A percentile compares a stretch with the other conserved stretches of the same genome.
Conservation (phyloP, 768 basidiomycete genomes). For the Pleurotus sapidus region DNA sequence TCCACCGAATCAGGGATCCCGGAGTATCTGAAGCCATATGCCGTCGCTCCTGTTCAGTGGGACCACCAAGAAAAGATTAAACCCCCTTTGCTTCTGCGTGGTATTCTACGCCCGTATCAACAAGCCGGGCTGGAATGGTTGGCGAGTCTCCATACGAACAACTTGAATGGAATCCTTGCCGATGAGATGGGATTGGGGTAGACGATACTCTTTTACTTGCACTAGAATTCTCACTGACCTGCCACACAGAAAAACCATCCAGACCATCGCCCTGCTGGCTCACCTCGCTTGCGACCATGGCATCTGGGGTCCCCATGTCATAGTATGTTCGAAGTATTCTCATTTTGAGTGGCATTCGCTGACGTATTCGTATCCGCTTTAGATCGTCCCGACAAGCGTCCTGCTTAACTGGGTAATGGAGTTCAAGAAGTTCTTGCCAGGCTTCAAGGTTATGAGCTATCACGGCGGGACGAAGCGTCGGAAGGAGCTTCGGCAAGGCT, state of each 20-base stretch:
- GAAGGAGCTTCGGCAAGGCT: constrained; percentile 86
- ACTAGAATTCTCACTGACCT: background rate
- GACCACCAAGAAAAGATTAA: constrained; percentile 53
- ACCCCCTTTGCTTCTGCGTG: constrained; percentile 77
- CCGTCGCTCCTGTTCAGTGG: constrained; percentile 73
- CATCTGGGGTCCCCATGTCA: constrained; percentile 91
- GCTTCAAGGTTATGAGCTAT: constrained; percentile 84
- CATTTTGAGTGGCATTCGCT: constrained; percentile 15
- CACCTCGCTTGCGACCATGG: constrained; percentile 89
- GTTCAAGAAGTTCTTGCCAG: constrained; percentile 93
- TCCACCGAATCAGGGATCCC: constrained; percentile 26
- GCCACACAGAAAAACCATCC: constrained; percentile 80
- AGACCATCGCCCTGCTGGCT: constrained; percentile 91
- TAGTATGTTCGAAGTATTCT: constrained; percentile 39
- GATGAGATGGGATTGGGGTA: constrained; percentile 97
- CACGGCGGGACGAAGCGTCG: constrained; percentile 88
- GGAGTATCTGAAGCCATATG: constrained; percentile 63
- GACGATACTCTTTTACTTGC: constrained; percentile 20
- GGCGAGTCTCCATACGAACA: constrained; percentile 78
- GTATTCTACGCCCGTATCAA: constrained; percentile 89
- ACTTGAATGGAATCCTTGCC: constrained; percentile 80
- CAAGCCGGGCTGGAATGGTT: constrained; percentile 94
- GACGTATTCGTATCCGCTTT: background rate
- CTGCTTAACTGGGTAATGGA: constrained; percentile 97
- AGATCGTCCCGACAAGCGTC: constrained; percentile 91